phyloP scores from a whole-genome alignment of 495 filamentous ascomycete genomes.

The Xylaria cubensis region DNA sequence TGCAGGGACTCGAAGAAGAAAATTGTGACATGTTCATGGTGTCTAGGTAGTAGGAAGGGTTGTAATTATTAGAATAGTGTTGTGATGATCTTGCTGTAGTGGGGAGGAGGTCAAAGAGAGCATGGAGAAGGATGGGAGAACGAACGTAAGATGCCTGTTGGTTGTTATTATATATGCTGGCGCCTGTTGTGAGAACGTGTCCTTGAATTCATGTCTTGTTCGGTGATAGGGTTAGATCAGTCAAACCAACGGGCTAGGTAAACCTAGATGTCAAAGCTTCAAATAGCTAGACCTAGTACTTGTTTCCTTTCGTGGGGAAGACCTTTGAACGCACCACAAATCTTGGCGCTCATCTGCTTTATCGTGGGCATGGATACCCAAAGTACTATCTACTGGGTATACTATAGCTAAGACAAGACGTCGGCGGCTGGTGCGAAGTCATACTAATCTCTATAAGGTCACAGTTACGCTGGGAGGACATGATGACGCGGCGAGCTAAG shows the following conservation, averaged over 20 bases:
- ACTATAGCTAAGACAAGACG: background rate
- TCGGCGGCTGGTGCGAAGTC: background rate
- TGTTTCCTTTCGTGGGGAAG: background rate
- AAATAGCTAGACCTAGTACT: background rate
- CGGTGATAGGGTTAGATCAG: background rate
- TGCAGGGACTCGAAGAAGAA: conserved; percentile 30
- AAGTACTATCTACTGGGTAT: background rate
- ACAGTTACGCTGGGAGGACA: background rate
- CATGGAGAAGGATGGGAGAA: background rate
- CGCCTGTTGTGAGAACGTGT: background rate
- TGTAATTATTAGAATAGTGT: background rate
- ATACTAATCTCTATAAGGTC: background rate
- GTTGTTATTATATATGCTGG: background rate
- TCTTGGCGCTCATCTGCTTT: background rate
- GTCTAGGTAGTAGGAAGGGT: background rate
- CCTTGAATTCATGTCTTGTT: background rate
- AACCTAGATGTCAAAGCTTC: conserved; percentile 8
- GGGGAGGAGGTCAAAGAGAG: background rate
- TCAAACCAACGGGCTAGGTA: background rate
- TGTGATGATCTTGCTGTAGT: background rate
- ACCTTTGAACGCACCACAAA: background rate
- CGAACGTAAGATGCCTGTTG: background rate
- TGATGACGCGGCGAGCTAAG: background rate
- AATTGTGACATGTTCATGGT: background rate
- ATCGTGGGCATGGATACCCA: background rate